Base-by-base conservation (phyloP, 306 rosid genomes). In the Prunus davidiana region DNA sequence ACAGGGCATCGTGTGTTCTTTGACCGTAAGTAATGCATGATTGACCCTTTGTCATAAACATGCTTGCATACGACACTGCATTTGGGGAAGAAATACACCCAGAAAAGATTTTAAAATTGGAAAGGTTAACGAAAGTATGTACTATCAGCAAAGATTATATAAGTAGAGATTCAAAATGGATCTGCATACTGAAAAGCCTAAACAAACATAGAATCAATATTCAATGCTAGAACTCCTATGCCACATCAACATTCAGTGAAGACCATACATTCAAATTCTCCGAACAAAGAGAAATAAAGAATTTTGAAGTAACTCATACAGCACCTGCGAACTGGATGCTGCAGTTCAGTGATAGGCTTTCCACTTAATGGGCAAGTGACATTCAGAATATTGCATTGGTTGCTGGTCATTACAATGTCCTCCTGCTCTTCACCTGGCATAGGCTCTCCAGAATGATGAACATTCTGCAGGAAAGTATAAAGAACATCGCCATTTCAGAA, bases 341-440 rank as follows among this genome's bases (percentile, higher is more conserved):
- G 74, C 64, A 95, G 90, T 73, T 90, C 92, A 24, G 81, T 81
- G 78, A 95, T 71, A 68, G 86, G 96, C 84, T 89, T 95, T 82
- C 99, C 97, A 74, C 86, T 88, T 77, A 95, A 46, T 64, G 99
- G 99, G 82, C 97, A 95, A 20, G 75, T 85, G 47, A 71, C 25
- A 82, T 95, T 95, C 78, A 88, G 85, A 75, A 95, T 79, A 77
- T 71, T 82, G 80, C 89, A 47, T 74, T 95, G 92, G 54, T 95
- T 90, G 77, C 88, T 86, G 67, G 97, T 95, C 97, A 95, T 92
- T 71, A 92, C 86, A 72, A 95, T 83, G 67, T 95, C 99, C 79
- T 95, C 99, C 81, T 82, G 90, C 82, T 92, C 99, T 50, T 95
- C 99, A 62, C 96, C 99, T 25, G 96, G 96, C 96, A 95, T 90